A percentile compares a stretch with the other conserved stretches of the same genome.
phyloP scores from a whole-genome alignment of 2,329 filamentous ascomycete species.

The Neospermospora avenae region DNA sequence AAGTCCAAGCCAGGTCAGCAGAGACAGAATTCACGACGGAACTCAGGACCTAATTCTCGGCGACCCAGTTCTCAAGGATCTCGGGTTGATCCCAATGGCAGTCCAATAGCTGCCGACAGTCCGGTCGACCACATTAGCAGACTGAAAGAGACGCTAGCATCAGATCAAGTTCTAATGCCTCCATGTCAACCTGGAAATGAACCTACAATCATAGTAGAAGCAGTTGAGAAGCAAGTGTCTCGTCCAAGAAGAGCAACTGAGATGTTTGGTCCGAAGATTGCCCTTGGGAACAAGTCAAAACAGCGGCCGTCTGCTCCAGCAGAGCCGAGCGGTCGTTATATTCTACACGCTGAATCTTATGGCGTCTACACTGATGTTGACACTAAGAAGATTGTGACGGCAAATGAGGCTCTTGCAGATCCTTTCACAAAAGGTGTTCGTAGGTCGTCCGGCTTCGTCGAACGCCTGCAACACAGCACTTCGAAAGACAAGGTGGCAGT shows the following conservation, averaged over 20 bases:
- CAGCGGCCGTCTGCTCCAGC: conserved; percentile 25
- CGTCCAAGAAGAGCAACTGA: conserved; percentile 9
- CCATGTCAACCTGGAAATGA: neutral
- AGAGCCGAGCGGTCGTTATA: conserved; percentile 23
- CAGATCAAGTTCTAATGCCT: neutral
- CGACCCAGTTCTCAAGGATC: conserved; percentile 25
- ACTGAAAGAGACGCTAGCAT: conserved; percentile 12
- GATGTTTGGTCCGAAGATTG: conserved; percentile 23
- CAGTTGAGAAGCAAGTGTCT: neutral
- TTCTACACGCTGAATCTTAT: conserved; percentile 30
- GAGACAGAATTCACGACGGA: too few species aligned
- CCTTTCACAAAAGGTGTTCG: conserved; percentile 26
- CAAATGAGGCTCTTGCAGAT: conserved; percentile 23
- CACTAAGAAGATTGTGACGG: conserved; percentile 23
- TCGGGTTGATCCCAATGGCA: conserved; percentile 30
- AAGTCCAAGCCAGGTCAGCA: neutral
- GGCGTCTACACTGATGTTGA: conserved; percentile 27
- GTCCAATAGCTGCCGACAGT: conserved; percentile 21
- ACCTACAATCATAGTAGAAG: neutral
- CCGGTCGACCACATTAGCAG: conserved; percentile 20
- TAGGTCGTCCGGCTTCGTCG: conserved; percentile 22
- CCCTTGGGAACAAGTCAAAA: conserved; percentile 25
- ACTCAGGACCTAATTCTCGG: too few species aligned
- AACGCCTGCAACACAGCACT: conserved; percentile 19
- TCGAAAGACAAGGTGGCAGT: neutral